Percentiles rank a stretch among this genome's conserved stretches.
phyloP scores from a whole-genome alignment of 2,329 filamentous ascomycete genomes.

The Cladosporium velox region DNA sequence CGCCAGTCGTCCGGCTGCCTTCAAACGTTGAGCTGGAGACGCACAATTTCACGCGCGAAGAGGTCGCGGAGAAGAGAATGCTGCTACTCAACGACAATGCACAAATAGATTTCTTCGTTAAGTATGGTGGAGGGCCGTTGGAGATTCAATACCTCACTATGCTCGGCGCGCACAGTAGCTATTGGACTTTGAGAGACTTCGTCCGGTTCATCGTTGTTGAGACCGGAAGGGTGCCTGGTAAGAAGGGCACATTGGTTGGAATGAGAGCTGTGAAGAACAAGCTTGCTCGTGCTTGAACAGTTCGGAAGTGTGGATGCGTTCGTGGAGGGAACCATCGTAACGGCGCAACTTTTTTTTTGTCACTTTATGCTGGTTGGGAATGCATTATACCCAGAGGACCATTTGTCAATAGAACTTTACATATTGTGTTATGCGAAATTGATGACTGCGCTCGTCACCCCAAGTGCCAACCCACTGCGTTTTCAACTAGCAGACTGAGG shows the following conservation, averaged over 20 bases:
- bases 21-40: conserved; percentile 82
- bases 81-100: conserved; percentile 92
- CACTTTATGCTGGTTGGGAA: not conserved
- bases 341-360: not conserved
- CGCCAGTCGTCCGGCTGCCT: conserved; percentile 44
- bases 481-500: conserved; percentile 9
- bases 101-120: conserved; percentile 88
- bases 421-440: not conserved
- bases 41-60: conserved; percentile 90
- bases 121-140: conserved; percentile 79
- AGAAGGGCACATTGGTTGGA: conserved; percentile 55
- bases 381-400: conserved; percentile 16
- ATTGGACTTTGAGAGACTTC: conserved; percentile 87
- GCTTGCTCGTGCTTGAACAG: conserved; percentile 11
- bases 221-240: conserved; percentile 73
- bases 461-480: not conserved
- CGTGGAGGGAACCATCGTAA: not conserved
- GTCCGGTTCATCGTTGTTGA: conserved; percentile 88
- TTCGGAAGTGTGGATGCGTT: not conserved
- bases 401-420: conserved; percentile 8
- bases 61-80: conserved; percentile 86
- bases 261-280: conserved; percentile 59
- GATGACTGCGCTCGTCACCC: not conserved
- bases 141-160: conserved; percentile 98
- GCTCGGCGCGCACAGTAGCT: conserved; percentile 91